Base-by-base conservation (phyloP, 2,329 filamentous ascomycete genomes). In the Talaromyces atroroseus region DNA sequence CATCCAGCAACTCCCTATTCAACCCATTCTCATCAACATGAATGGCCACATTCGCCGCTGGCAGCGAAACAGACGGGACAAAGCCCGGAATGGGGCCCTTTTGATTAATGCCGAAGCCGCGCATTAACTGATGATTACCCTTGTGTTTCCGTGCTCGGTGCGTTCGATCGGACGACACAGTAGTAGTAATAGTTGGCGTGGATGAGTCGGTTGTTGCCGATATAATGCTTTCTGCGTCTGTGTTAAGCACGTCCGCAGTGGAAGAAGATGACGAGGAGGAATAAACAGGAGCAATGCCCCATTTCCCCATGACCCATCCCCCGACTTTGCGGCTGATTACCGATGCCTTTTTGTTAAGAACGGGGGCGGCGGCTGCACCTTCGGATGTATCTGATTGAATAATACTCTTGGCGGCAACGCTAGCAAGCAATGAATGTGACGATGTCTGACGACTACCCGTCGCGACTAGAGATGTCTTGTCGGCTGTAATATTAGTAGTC, bases 51-150 rank as follows among this genome's bases (percentile, higher is more conserved):
- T 49, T 47, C 2, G 82, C 80, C 1, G 82, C 36, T 70, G 77
- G 69, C 73, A 81, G 65, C 70, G 82, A 70, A 1, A 44, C 38
- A 32, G 53, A 23, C 73, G 81, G 65, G 72, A 83, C 78, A 61
- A 92, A 87, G 0, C 89, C 89, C 0, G 87, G 83, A 45, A 94
- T 86, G 0, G 83, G 79, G 0, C 89, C 89, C 1, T 82, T 80
- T 67, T 92, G 89, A 65, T 94, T 94, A 66, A 94, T 90, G 0
- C 89, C 89, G 1, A 88, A 82, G 4, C 81, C 73, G 45, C 89
- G 78, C 45, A 49, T 47, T 57, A 51, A 52, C 56, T 12, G 71
- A 74, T 84, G 82, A 46, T 88, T 83, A 1, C 80, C 76, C 0
- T 89, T 68, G 88, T 86, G 0, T 85, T 86, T 7, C 82, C 80